Evolutionary conservation across 768 basidiomycete species (phyloP).

Genomic region (Xerocomus potaroensis): DNA sequence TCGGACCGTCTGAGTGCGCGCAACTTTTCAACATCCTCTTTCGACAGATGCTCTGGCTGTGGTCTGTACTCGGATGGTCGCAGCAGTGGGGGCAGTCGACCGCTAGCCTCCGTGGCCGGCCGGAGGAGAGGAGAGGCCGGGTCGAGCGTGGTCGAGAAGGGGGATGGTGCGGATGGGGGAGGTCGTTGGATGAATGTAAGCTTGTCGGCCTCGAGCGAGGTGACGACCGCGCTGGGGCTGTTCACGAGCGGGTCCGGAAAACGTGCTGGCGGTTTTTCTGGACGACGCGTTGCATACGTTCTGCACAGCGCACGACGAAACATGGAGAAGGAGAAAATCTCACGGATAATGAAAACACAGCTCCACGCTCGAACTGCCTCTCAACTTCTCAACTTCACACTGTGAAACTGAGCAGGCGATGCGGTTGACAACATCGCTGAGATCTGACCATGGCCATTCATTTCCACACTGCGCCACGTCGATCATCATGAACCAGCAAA

Average conservation of each 20-base stretch:
- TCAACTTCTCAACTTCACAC: no score
- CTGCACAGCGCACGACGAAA: slow-evolving; percentile 27
- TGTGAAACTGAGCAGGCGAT: no score
- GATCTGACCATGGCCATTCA: no score
- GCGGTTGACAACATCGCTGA: background rate
- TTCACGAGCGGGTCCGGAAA: slow-evolving; percentile 54
- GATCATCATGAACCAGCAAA: no score
- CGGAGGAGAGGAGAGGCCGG: slow-evolving; percentile 71
- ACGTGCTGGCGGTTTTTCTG: slow-evolving; percentile 46
- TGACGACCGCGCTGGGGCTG: slow-evolving; percentile 50
- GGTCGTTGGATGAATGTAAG: slow-evolving; percentile 82
- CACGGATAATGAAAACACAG: background rate
- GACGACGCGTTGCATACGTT: slow-evolving; percentile 39
- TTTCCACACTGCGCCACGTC: no score
- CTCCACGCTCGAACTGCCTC: no score
- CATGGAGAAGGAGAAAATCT: background rate
- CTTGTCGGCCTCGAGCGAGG: slow-evolving; percentile 45
- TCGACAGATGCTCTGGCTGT: slow-evolving; percentile 41
- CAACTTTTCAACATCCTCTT: slow-evolving; percentile 53
- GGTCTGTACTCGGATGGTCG: slow-evolving; percentile 37
- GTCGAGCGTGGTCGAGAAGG: slow-evolving; percentile 62
- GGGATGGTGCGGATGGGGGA: slow-evolving; percentile 74
- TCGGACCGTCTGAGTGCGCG: slow-evolving; percentile 52
- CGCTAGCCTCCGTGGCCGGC: slow-evolving; percentile 27
- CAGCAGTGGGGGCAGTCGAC: slow-evolving; percentile 45